Conservation (phyloP, 306 rosid species). For the Echinosophora koreensis region DNA sequence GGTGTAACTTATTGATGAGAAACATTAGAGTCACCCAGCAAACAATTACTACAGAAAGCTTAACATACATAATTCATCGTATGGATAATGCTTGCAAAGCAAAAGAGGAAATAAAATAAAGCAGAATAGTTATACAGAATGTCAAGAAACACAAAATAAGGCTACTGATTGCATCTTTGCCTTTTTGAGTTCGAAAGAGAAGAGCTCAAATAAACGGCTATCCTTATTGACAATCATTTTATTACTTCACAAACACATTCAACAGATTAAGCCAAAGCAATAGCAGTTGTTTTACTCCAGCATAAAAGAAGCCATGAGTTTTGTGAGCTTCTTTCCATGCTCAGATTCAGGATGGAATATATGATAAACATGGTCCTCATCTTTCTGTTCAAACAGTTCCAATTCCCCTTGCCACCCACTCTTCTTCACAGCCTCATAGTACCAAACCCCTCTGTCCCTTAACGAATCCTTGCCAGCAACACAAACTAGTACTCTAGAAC, state of each 20-base stretch:
- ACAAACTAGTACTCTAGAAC: conserved; percentile 47
- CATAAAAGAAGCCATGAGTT: conserved; percentile 28
- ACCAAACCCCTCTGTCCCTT: conserved; percentile 54
- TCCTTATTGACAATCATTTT: too few relatives aligned
- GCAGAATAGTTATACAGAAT: too few relatives aligned
- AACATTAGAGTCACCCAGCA: too few relatives aligned
- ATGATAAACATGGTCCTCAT: conserved; percentile 30
- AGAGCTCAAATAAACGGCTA: too few relatives aligned
- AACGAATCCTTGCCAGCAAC: conserved; percentile 36
- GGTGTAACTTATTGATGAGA: too few relatives aligned
- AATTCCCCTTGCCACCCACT: conserved; percentile 35
- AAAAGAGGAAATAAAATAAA: too few relatives aligned
- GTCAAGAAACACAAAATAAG: too few relatives aligned
- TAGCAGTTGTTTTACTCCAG: not conserved
- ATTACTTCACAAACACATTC: not conserved
- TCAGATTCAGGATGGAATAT: not conserved
- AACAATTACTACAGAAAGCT: too few relatives aligned
- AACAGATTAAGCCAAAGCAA: not conserved
- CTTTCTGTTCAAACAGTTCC: conserved; percentile 18
- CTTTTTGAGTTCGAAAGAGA: too few relatives aligned
- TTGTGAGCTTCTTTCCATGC: conserved; percentile 30
- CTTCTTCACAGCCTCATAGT: conserved; percentile 41
- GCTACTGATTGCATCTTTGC: too few relatives aligned
- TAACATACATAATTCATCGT: too few relatives aligned
- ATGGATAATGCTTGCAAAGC: too few relatives aligned